Evolutionary conservation across 371 early-diverging fungal genomes (phyloP).

Genomic region (Mucor irregularis): DNA sequence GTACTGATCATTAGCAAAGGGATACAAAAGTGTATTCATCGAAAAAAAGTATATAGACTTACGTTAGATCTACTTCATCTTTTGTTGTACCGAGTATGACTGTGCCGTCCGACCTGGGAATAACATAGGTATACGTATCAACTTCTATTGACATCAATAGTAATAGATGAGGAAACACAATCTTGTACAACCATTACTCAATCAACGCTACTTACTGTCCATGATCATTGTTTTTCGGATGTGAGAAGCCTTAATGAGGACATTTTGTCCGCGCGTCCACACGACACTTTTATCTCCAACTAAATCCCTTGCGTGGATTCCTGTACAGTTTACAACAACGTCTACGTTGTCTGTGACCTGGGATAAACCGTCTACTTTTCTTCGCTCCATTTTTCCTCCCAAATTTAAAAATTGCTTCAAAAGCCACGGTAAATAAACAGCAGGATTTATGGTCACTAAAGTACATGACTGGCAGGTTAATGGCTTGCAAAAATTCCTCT

Average conservation of each 20-base stretch:
- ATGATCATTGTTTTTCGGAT: constrained; percentile 54
- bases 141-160: constrained; percentile 7
- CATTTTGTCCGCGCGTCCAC: constrained; percentile 71
- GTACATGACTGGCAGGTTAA: no score
- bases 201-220: constrained; percentile 18
- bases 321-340: constrained; percentile 73
- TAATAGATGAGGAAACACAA: constrained; percentile 6
- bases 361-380: constrained; percentile 41
- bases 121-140: constrained; percentile 73
- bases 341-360: constrained; percentile 43
- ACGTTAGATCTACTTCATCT: no score
- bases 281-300: constrained; percentile 62
- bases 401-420: constrained; percentile 44
- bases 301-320: constrained; percentile 55
- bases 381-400: constrained; percentile 56
- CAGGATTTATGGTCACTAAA: constrained; percentile 55
- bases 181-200: no score
- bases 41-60: no score
- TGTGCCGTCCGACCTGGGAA: constrained; percentile 74
- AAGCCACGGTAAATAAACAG: constrained; percentile 66
- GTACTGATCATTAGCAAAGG: constrained; percentile 56
- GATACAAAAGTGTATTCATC: no score
- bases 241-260: constrained; percentile 64
- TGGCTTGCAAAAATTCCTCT: no score
- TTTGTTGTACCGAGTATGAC: constrained; percentile 79